Evolutionary conservation across 2,329 filamentous ascomycete genomes (phyloP).

Genomic region (Cadophora malorum): DNA sequence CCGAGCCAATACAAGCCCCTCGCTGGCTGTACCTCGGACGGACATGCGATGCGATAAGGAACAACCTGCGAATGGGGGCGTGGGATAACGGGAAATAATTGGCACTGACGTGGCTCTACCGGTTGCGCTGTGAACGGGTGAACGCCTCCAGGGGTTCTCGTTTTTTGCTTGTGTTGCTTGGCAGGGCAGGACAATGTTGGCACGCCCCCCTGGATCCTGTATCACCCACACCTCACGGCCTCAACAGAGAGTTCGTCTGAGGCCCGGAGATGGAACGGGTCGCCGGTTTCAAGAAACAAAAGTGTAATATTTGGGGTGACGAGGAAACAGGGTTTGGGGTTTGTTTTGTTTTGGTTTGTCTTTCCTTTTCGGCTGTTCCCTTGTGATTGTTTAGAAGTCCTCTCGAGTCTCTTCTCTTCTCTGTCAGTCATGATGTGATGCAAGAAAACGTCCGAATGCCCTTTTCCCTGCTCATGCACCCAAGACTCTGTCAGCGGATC

Average conservation of each 20-base stretch:
- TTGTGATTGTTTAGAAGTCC: background rate
- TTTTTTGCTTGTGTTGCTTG: conserved; percentile 4
- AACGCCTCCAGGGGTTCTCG: background rate
- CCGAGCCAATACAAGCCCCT: background rate
- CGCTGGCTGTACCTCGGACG: background rate
- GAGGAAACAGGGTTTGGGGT: background rate
- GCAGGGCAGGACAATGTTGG: background rate
- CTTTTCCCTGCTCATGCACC: background rate
- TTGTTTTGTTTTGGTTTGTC: background rate
- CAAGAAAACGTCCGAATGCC: background rate
- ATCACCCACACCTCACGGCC: background rate
- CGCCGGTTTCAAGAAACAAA: conserved; percentile 15
- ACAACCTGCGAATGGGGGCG: background rate
- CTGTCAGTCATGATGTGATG: background rate
- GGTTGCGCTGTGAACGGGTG: background rate
- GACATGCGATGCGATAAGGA: background rate
- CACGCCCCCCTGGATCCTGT: background rate
- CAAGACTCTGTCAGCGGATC: conserved; percentile 4
- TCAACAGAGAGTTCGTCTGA: background rate
- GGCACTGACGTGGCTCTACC: conserved; percentile 8
- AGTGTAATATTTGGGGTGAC: background rate
- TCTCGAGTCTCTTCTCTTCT: background rate
- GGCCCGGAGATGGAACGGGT: conserved; percentile 13
- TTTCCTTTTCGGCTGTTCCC: background rate
- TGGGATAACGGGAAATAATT: conserved; percentile 10